Base-by-base conservation (phyloP, 2,329 filamentous ascomycete genomes). In the Aspergillus oerlinghausenensis region DNA sequence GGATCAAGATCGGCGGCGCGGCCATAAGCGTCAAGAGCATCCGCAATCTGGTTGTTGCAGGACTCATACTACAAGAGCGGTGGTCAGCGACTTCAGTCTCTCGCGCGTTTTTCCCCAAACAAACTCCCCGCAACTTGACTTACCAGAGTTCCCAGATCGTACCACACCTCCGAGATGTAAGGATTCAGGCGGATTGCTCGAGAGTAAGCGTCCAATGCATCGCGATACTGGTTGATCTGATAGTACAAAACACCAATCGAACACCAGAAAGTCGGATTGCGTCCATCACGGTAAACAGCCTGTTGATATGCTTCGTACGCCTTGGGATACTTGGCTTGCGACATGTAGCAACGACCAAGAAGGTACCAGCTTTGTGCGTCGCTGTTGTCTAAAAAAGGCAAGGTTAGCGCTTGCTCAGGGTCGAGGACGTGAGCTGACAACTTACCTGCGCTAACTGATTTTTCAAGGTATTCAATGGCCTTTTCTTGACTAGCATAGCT, bases 291-390 rank as follows among this genome's bases (percentile, higher is more conserved):
- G 72, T 99, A 99, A 42, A 99, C 94, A 2, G 94, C 94, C 79
- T 99, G 94, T 73, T 99, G 94, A 74, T 97, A 97, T 5, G 94
- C 93, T 72, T 99, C 94, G 68, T 97, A 97, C 0, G 94, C 94
- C 74, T 97, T 97, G 68, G 93, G 93, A 68, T 97, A 97, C 74
- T 97, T 97, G 74, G 96, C 91, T 77, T 97, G 93, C 63, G 93
- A 95, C 94, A 99, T 97, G 81, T 97, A 99, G 79, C 94, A 97
- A 66, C 94, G 87, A 47, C 94, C 94, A 52, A 99, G 86, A 28
- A 99, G 84, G 75, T 99, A 99, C 94, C 94, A 99, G 77, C 93
- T 97, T 77, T 97, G 94, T 25, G 94, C 92, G 76, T 97, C 94
- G 63, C 82, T 89, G 76, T 96, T 92, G 70, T 99, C 93, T 93